Conservation (phyloP, 2,329 filamentous ascomycete species). For the Claviceps cyperi region DNA sequence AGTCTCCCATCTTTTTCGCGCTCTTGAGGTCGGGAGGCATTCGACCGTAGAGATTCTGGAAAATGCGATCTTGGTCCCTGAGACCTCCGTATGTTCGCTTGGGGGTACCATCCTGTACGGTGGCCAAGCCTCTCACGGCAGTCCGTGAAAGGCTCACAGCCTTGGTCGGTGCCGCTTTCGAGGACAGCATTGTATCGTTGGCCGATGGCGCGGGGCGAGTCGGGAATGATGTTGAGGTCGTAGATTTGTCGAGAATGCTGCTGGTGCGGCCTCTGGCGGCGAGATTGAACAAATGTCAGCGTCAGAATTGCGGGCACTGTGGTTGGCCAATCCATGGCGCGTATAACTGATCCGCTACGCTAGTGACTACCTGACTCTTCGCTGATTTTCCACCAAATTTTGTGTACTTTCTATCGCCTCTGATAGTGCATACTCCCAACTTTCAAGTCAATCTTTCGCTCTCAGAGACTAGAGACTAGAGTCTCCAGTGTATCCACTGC, state of each 20-base stretch:
- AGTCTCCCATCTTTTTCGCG: constrained; percentile 96
- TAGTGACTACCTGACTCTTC: constrained; percentile 12
- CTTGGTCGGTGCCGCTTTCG: constrained; percentile 26
- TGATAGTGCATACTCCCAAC: not conserved
- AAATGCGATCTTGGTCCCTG: constrained; percentile 94
- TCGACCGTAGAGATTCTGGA: constrained; percentile 94
- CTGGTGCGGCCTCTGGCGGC: constrained; percentile 21
- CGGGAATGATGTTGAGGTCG: constrained; percentile 11
- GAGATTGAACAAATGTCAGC: constrained; percentile 20
- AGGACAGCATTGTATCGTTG: constrained; percentile 29
- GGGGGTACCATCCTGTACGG: constrained; percentile 58
- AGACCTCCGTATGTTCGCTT: constrained; percentile 72
- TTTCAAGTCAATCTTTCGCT: not conserved
- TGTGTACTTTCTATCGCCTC: not conserved
- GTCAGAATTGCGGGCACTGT: constrained; percentile 22
- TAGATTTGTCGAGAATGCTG: constrained; percentile 13
- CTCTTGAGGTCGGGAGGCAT: constrained; percentile 83
- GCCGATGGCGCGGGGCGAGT: constrained; percentile 14
- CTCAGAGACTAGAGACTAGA: too few relatives aligned
- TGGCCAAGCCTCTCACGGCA: constrained; percentile 57
- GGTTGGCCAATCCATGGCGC: constrained; percentile 26
- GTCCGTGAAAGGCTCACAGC: constrained; percentile 27
- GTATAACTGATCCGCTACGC: constrained; percentile 16
- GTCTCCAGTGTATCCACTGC: not conserved
- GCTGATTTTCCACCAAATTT: too few relatives aligned